These are phyloP conservation scores for Rutstroemia sp. DNA, from an alignment of 2,329 filamentous ascomycete species.

Conservation along the genomic window DNA sequence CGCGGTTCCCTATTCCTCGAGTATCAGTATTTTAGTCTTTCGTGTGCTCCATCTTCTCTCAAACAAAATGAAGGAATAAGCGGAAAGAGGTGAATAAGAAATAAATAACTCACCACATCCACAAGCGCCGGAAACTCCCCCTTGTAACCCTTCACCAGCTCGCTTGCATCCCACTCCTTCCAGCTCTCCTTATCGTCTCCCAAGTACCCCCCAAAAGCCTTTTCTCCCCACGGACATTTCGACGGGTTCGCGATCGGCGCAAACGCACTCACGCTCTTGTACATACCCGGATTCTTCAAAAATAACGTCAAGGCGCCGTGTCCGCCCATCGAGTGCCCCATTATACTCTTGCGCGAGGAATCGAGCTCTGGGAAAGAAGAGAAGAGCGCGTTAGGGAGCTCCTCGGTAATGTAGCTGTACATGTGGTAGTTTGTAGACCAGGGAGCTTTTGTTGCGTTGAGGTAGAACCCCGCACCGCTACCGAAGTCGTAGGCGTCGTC, in stretches of 20 bases:
- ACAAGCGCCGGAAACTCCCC: slow-evolving; percentile 68
- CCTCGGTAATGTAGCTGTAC: slow-evolving; percentile 85
- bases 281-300: slow-evolving; percentile 84
- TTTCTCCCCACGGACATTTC: slow-evolving; percentile 87
- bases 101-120: slow-evolving; percentile 63
- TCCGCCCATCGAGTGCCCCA: slow-evolving; percentile 94
- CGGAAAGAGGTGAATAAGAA: background rate
- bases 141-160: slow-evolving; percentile 73
- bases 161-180: slow-evolving; percentile 87
- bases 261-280: slow-evolving; percentile 83
- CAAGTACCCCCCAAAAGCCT: slow-evolving; percentile 89
- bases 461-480: slow-evolving; percentile 86
- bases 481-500: slow-evolving; percentile 90
- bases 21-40: no score
- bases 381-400: slow-evolving; percentile 77
- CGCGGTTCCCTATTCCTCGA: slow-evolving; percentile 60
- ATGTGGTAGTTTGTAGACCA: slow-evolving; percentile 80
- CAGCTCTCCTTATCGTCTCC: slow-evolving; percentile 71
- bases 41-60: background rate
- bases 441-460: slow-evolving; percentile 72
- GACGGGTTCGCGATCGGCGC: slow-evolving; percentile 84
- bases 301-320: slow-evolving; percentile 91
- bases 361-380: slow-evolving; percentile 67
- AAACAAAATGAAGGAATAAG: no score
- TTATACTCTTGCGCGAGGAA: slow-evolving; percentile 64